Conservation (phyloP, 352 stramenopile genomes). For the Globisporangium lucens region DNA sequence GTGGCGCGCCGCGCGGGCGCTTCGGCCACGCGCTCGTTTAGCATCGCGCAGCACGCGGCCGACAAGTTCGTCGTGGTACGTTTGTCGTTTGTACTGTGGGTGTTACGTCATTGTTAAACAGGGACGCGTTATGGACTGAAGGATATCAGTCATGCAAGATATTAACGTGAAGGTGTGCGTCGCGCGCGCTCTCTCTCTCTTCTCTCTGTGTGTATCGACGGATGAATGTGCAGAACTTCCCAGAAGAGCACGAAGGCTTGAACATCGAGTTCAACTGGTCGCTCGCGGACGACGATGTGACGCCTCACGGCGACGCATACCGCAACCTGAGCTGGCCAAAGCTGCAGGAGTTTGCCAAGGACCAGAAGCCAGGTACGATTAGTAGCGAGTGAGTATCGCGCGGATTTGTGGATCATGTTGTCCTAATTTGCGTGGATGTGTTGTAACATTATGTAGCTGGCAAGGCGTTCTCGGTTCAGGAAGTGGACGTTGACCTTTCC, state of each 20-base stretch:
- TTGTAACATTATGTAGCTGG: conserved; percentile 28
- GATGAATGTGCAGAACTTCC: conserved; percentile 48
- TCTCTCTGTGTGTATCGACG: conserved; percentile 1
- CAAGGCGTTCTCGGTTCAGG: conserved; percentile 51
- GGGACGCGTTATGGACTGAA: not conserved
- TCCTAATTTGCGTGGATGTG: not conserved
- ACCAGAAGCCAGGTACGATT: conserved; percentile 46
- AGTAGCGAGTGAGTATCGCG: not conserved
- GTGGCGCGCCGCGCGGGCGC: conserved; percentile 31
- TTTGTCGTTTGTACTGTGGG: conserved; percentile 13
- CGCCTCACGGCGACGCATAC: conserved; percentile 71
- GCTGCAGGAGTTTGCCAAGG: conserved; percentile 60
- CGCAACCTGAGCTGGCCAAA: conserved; percentile 73
- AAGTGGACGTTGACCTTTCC: conserved; percentile 64
- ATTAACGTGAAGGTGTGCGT: not conserved
- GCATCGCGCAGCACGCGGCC: conserved; percentile 50
- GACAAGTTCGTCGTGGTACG: conserved; percentile 79
- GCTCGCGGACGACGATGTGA: conserved; percentile 77
- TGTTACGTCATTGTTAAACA: not conserved
- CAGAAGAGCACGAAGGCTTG: conserved; percentile 70
- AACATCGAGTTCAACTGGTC: conserved; percentile 90
- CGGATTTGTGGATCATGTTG: not conserved
- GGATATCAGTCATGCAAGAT: not conserved
- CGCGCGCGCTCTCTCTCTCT: not conserved
- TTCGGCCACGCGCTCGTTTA: conserved; percentile 35